Evolutionary conservation across 306 rosid species (phyloP), one percentile per base, ranked within the genome.

Genomic region (Psophocarpus tetragonolobus): DNA sequence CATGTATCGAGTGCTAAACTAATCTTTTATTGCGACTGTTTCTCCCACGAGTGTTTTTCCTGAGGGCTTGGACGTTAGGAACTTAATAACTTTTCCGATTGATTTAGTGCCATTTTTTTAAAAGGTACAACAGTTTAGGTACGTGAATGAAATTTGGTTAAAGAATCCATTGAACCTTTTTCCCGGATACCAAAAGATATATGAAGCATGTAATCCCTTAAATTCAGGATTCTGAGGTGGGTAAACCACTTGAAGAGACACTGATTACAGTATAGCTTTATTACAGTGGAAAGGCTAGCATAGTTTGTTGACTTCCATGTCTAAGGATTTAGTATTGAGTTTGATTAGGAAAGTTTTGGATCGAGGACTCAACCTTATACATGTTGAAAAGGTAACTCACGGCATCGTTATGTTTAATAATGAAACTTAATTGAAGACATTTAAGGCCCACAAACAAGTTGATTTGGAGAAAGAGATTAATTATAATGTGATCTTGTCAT

Each of bases 221-320:
- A 74, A 73, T 57, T 72, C 21, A 68, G 71, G 77, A 62, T 74
- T 58, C 32, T 68, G 48, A 64, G 10, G 78, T 50, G 48, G 47
- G 48, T 66, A 72, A 72, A 42, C 68, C 10, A 47, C 75, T 3
- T 77, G 74, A 73, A 76, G 83, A 48, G 73, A 63, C 66, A 71
- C 47, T 71, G 24, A 80, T 74, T 71, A 17, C 23, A 23, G 17
- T 17, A 65, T 36, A 36, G 21, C 45, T 50, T 8, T 64, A 38
- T 36, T 4, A 10, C 77, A 48, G 44, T 45, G 15, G 44, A 81
- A 84, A 67, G 64, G 42, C 67, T 42, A 68, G 64, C 76, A 76
- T 81, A 26, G 35, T 63, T 81, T 73, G 54, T 35, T 81, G 81
- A 78, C 81, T 77, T 35, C 13, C 41, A 57, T 15, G 11, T 38